Evolutionary conservation across 176 grass and related monocot species (phyloP).

Genomic region (Triticum timopheevii): DNA sequence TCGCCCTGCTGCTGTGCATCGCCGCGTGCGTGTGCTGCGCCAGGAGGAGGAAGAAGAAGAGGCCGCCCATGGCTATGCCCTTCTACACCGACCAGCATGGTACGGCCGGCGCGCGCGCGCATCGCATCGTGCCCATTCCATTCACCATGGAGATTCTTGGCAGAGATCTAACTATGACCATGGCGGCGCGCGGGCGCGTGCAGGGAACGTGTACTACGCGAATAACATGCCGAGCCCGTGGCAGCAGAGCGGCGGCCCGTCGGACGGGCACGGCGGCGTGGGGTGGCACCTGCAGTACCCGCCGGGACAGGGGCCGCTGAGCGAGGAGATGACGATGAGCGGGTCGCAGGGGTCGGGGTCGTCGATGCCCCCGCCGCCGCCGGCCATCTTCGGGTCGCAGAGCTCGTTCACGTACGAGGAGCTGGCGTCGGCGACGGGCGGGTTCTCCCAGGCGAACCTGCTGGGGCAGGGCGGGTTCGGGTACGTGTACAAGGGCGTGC

Average conservation of each 20-base stretch:
- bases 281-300: conserved; percentile 29
- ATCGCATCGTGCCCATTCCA: neutral
- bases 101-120: neutral
- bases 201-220: conserved; percentile 59
- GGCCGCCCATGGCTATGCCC: conserved; percentile 33
- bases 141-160: too few relatives aligned
- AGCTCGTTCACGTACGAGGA: conserved; percentile 86
- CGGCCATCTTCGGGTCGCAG: conserved; percentile 58
- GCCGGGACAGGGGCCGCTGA: conserved; percentile 17
- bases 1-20: conserved; percentile 42
- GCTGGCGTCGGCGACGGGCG: conserved; percentile 58
- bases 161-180: neutral
- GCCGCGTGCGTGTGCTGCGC: conserved; percentile 52
- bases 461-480: conserved; percentile 94
- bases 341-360: conserved; percentile 31
- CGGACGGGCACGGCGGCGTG: conserved; percentile 30
- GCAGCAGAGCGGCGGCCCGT: conserved; percentile 35
- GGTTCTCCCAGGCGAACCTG: conserved; percentile 63
- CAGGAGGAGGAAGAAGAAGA: conserved; percentile 51
- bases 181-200: neutral
- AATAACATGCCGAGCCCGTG: conserved; percentile 50
- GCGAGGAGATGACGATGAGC: conserved; percentile 67
- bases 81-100: conserved; percentile 53
- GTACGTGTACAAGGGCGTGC: conserved; percentile 79
- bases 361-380: conserved; percentile 44